Evolutionary conservation across 164 flowering plant species (phyloP), one percentile per base, ranked within the genome.

Genomic region (Akebia trifoliata): DNA sequence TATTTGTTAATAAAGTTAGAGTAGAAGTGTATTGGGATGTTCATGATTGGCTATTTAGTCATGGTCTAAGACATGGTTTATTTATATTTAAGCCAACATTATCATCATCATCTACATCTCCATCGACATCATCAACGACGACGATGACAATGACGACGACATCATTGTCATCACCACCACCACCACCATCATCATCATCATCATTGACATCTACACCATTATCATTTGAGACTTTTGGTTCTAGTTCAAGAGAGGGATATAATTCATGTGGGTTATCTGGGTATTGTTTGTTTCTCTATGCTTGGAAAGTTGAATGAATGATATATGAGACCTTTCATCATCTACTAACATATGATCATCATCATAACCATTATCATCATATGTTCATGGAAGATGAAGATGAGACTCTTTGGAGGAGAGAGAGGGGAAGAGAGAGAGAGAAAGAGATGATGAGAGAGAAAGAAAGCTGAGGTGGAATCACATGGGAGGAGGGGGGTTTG

Each of bases 11-110:
- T 52, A 81, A 75, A 62, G 32, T 59, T 8, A 72, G 76, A 68
- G 69, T 84, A 9, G 84, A 84, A 56, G 79, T 84, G 2, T 84
- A 65, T 51, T 84, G 90, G 90, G 90, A 84, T 72, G 85, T 81
- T 32, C 90, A 84, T 75, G 90, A 79, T 43, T 84, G 90, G 86
- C 76, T 84, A 0, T 84, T 84, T 44, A 77, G 74, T 54, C 83
- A 85, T 65, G 86, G 90, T 15, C 54, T 81, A 50, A 69, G 80
- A 62, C 84, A 78, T 63, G 86, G 81, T 2, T 60, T 84, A 64
- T 84, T 84, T 56, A 77, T 84, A 43, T 76, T 84, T 35, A 84
- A 76, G 69, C 90, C 90, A 25, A 39, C 38, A 42, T 18, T 67
- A 44, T 51, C 74, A 62, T 46, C 60, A 2, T 25, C 62, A 20